A percentile compares a stretch with the other conserved stretches of the same genome.
These are phyloP conservation scores for Coccomyxa sp. DNA, from an alignment of 139 green algal genomes.

Conservation along the genomic window DNA sequence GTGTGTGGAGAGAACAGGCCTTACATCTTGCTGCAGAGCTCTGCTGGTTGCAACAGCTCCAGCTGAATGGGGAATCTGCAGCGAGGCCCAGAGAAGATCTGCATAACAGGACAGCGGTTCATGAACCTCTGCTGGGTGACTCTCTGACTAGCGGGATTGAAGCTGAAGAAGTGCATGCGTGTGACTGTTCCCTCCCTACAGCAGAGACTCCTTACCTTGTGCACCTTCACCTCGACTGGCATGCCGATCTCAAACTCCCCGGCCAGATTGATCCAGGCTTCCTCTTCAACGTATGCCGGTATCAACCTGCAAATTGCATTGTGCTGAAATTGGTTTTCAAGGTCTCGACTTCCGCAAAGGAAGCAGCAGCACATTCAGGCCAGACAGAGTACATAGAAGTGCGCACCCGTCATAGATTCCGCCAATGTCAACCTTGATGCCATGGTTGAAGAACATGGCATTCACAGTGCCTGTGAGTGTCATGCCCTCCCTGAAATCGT, in stretches of 20 bases:
- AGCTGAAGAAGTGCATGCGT: too few relatives aligned
- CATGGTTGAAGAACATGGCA: slow-evolving; percentile 19
- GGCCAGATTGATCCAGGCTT: neutral
- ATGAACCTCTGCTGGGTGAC: neutral
- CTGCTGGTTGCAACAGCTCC: slow-evolving; percentile 7
- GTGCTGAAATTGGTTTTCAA: neutral
- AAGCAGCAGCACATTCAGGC: too few relatives aligned
- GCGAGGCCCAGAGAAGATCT: neutral
- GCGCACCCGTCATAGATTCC: slow-evolving; percentile 20
- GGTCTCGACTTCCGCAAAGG: too few relatives aligned
- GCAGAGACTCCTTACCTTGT: neutral
- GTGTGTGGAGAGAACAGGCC: neutral
- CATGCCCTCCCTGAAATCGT: slow-evolving; percentile 14
- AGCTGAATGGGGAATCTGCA: slow-evolving; percentile 7
- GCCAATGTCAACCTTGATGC: slow-evolving; percentile 25
- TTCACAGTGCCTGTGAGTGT: slow-evolving; percentile 17
- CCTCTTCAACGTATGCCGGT: slow-evolving; percentile 2
- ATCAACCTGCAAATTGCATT: slow-evolving; percentile 11
- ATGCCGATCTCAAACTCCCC: neutral
- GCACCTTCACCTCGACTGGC: neutral
- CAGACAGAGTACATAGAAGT: too few relatives aligned
- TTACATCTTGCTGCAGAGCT: neutral
- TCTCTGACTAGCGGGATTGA: too few relatives aligned
- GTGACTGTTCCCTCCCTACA: neutral
- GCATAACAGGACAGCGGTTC: neutral